Conservation (phyloP, 345 rosid genomes). For the Acer negundo region DNA sequence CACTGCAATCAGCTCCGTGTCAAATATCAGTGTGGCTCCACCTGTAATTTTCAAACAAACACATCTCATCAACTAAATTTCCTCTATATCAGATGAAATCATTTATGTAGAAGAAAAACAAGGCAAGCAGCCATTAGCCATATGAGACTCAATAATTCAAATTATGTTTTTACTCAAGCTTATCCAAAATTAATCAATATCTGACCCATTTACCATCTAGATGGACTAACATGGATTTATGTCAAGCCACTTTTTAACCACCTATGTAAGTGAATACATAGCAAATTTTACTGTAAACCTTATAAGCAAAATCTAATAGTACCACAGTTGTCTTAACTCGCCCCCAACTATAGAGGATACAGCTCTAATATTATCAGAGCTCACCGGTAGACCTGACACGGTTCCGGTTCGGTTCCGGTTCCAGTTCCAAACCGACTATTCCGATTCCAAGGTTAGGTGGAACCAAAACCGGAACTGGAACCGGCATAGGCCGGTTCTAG, state of each 20-base stretch:
- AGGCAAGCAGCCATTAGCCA: neutral
- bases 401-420: no score
- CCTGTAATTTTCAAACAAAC: conserved; percentile 49
- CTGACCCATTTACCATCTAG: neutral
- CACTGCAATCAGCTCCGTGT: conserved; percentile 87
- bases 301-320: neutral
- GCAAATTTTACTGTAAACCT: neutral
- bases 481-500: no score
- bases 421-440: no score
- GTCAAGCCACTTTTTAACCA: neutral
- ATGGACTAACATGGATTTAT: neutral
- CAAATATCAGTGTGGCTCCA: conserved; percentile 87
- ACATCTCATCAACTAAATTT: neutral
- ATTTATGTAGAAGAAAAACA: neutral
- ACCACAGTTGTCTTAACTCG: neutral
- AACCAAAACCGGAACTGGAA: no score
- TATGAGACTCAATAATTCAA: neutral
- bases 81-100: neutral
- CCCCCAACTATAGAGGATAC: neutral
- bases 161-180: neutral
- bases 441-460: no score
- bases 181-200: neutral
- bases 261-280: no score
- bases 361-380: neutral
- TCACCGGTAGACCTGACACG: no score